A percentile compares a stretch with the other conserved stretches of the same genome.
These are phyloP conservation scores for Aphanomyces invadans DNA, from an alignment of 352 stramenopile species.

Conservation along the genomic window DNA sequence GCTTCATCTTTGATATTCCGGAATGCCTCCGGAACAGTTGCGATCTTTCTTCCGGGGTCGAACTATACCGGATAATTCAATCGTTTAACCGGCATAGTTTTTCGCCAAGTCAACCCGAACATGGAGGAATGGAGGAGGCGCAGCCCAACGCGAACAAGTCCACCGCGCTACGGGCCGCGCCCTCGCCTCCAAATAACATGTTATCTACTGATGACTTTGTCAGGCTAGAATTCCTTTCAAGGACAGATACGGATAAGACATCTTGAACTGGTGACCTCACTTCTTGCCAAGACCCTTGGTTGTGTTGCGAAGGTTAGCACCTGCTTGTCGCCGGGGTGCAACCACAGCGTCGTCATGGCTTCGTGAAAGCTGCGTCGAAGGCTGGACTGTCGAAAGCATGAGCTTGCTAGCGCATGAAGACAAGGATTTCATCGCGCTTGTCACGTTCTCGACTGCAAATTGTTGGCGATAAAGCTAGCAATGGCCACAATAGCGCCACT, in stretches of 20 bases:
- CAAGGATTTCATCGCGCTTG: background rate
- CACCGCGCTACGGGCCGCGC: background rate
- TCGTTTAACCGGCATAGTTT: background rate
- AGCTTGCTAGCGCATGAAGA: slow-evolving; percentile 2
- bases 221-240: slow-evolving; percentile 78
- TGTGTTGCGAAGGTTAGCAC: background rate
- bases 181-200: slow-evolving; percentile 28
- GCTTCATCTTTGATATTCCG: background rate
- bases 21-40: background rate
- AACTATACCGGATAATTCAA: background rate
- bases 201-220: slow-evolving; percentile 82
- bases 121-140: no score
- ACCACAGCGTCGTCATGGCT: background rate
- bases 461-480: slow-evolving; percentile 8
- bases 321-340: background rate
- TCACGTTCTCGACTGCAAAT: slow-evolving; percentile 1
- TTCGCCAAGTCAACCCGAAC: no score
- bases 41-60: slow-evolving; percentile 21
- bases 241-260: slow-evolving; percentile 87
- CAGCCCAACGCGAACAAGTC: background rate
- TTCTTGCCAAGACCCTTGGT: background rate
- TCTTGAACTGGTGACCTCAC: no score
- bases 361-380: background rate
- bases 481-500: no score
- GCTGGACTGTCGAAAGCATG: background rate